Evolutionary conservation across 192 early-diverging fungal species (phyloP), one percentile per base, ranked within the genome.

Genomic region (Coemansia sp.): DNA sequence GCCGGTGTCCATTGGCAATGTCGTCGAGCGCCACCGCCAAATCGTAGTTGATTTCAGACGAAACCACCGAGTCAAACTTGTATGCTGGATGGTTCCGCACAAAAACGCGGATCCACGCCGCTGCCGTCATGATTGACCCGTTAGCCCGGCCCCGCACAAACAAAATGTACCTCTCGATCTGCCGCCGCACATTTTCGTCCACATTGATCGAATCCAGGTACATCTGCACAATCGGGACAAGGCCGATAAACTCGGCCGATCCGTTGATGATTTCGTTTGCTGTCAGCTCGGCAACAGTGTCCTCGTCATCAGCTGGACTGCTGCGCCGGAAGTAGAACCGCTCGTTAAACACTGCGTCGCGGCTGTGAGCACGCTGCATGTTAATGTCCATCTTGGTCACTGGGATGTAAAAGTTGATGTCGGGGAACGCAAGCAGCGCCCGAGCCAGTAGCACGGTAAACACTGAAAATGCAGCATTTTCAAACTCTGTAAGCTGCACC

Each of bases 381-480:
- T 99, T 99, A 54, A 87, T 87, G 75, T 99, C 97, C 51, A 97
- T 89, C 84, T 95, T 94, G 57, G 92, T 92, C 21, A 99, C 85
- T 1, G 95, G 94, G 57, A 95, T 93, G 84, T 99, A 99, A 66
- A 99, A 88, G 82, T 97, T 95, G 61, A 96, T 85, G 58, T 90
- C 86, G 53, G 61, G 42, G 69, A 92, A 96, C 59, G 87, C 87
- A 37, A 95, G 82, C 51, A 99, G 88, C 10, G 90, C 90, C 19
- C 95, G 83, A 5, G 94, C 90, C 57, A 97, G 83, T 11, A 99
- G 84, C 17, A 96, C 93, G 61, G 94, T 89, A 74, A 99, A 99
- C 31, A 96, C 86, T 2, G 94, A 84, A 72, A 92, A 96, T 15
- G 97, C 97, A 0, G 97, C 93, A 64, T 99, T 99, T 66, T 96